Base-by-base conservation (phyloP, 345 rosid species). In the Acer campestre region DNA sequence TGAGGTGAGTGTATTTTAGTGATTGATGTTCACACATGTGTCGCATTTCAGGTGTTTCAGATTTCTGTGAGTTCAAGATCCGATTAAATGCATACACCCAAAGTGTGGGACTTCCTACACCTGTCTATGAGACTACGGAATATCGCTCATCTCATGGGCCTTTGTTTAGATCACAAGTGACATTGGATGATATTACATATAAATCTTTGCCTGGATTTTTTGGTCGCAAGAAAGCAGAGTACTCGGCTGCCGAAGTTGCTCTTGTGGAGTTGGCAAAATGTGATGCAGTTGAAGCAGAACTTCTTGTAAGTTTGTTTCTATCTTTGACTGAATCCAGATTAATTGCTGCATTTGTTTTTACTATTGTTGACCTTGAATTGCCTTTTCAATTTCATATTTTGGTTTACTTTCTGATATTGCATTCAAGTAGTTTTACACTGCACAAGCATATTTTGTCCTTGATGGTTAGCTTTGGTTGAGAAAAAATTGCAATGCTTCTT, bases 241-340 rank as follows among this genome's bases (percentile, higher is more conserved):
- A 96, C 46, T 94, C 99, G 8, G 98, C 98, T 80, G 98, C 98
- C 0, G 97, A 92, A 87, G 94, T 92, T 74, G 97, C 98, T 75
- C 92, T 96, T 35, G 10, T 61, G 71, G 95, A 89, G 83, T 75
- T 94, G 69, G 82, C 94, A 2, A 96, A 91, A 76, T 79, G 89
- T 58, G 89, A 89, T 70, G 88, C 86, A 77, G 82, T 87, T 61
- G 76, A 78, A 63, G 79, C 85, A 64, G 89, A 75, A 49, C 97
- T 97, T 73, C 81, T 94, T 68, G 99, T 96, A 88, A 90, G 97
- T 81, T 78, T 79, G 75, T 49, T 65, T 65, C 13, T 61, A 14
- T 18, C n/a, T 49, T 79, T 31, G 59, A 8, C 31, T 5, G 10
- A 10, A 59, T 67, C 17, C 1, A 5, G 29, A 65, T 66, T 74